Base-by-base conservation (phyloP, 2,329 filamentous ascomycete species). In the Sporothrix brunneoviolacea region DNA sequence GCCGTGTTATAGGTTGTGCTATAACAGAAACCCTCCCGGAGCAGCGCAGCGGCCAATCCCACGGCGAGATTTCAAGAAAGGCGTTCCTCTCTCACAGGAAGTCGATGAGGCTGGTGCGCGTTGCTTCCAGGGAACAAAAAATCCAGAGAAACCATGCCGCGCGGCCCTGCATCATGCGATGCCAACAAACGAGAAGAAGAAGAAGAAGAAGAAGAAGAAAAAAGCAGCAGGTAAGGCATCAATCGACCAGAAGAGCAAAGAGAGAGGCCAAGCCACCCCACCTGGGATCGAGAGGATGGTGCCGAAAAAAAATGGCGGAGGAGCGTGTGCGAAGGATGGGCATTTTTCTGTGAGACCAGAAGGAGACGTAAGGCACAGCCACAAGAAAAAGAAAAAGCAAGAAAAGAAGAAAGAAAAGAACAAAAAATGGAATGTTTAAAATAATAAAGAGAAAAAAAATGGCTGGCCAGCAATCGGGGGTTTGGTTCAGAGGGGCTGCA, bases 111-210 rank as follows among this genome's bases (percentile, higher is more conserved):
- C n/a, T n/a, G n/a, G n/a, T n/a, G n/a, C n/a, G n/a, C n/a, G n/a
- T n/a, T n/a, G n/a, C n/a, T n/a, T n/a, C n/a, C n/a, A n/a, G n/a
- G n/a, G n/a, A n/a, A n/a, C n/a, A n/a, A n/a, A n/a, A n/a, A n/a
- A n/a, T n/a, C 2, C 19, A 16, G n/a, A 30, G 19, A 24, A 37
- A 7, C 15, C 4, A 24, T 35, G 37, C 45, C 33, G 28, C 47
- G 47, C 47, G 47, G 33, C 47, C 38, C 47, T 49, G 47, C 37
- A 37, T 19, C 32, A 33, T 39, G 45, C 45, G 27, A 22, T 15
- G 24, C 22, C 13, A 30, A n/a, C n/a, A 22, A 32, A 37, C 35
- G 19, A 33, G 27, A 40, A 24, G 22, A 5, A 18, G 6, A 28
- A 19, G 8, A 8, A 15, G 10, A 27, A 33, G n/a, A 13, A 9